These are phyloP conservation scores for Botryotinia globosa DNA, from an alignment of 2,329 filamentous ascomycete species.

Conservation along the genomic window DNA sequence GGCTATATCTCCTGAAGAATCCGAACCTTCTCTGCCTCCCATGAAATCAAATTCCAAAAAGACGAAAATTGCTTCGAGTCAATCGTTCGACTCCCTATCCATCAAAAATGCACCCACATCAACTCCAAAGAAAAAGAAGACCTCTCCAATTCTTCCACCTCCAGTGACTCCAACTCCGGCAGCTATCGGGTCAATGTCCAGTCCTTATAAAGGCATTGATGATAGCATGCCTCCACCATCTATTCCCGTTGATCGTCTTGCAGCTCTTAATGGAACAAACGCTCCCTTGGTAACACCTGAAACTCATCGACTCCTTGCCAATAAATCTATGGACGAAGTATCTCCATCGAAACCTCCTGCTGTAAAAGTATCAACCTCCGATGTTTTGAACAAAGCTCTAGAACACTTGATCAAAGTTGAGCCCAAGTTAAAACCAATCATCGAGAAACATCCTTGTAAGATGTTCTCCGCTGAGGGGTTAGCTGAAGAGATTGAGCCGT, in stretches of 20 bases:
- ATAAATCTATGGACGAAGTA: constrained; percentile 49
- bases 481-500: constrained; percentile 84
- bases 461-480: constrained; percentile 80
- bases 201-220: constrained; percentile 43
- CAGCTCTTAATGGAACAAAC: constrained; percentile 63
- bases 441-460: constrained; percentile 72
- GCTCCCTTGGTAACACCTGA: constrained; percentile 69
- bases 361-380: constrained; percentile 56
- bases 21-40: background rate
- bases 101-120: constrained; percentile 25
- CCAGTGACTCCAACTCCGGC: constrained; percentile 50
- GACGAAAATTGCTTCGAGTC: constrained; percentile 22
- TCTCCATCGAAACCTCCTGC: constrained; percentile 53
- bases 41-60: background rate
- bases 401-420: constrained; percentile 73
- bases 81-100: constrained; percentile 20
- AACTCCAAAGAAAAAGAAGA: constrained; percentile 27
- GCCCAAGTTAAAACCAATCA: constrained; percentile 64
- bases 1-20: background rate
- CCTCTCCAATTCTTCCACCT: constrained; percentile 26
- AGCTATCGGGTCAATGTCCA: constrained; percentile 47
- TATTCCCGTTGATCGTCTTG: constrained; percentile 48
- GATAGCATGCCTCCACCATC: constrained; percentile 34
- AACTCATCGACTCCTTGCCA: constrained; percentile 60
- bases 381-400: constrained; percentile 71